Evolutionary conservation across 169 alveolate genomes (phyloP), one percentile per base, ranked within the genome.

Genomic region (Miamiensis avidus): DNA sequence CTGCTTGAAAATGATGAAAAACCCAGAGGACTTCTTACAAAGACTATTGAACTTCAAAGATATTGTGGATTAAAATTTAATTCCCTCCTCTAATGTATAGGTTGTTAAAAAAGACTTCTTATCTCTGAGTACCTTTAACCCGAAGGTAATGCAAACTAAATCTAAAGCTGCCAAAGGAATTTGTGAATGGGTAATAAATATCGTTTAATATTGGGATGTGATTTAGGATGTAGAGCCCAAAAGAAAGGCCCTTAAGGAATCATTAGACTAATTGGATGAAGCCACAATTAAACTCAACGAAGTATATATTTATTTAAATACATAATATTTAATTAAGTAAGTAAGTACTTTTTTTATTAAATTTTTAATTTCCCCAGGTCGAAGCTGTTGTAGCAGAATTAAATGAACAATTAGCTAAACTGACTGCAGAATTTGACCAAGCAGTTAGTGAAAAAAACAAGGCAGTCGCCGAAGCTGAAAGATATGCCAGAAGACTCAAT

Each of bases 391-490:
- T 97, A 27, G 94, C 85, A 65, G 94, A 93, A 82, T 93, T 96
- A 74, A 98, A 94, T 87, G 96, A 88, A 69, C 97, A 94, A 77
- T 93, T 97, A 73, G 94, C 94, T 65, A 95, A 93, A 74, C 94
- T 96, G 34, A 92, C 88, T 86, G 96, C 92, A 69, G 96, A 91
- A 72, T 96, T 93, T 92, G 96, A 96, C 74, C 93, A 95, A 79
- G 99, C 99, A 73, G 95, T 96, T 87, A 98, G 95, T 82, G 99
- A 97, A 91, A 96, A 96, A 93, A 95, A 96, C 82, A 98, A 98
- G 49, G 99, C 98, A 33, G 96, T 94, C 87, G 96, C 95, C 28
- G 98, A 97, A 88, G 99, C 98, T 32, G 94, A 95, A 73, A 97
- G 96, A 89, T 97, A 99, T 88, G 97, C 97, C 87, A 95, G 95